Conservation (phyloP, 495 filamentous ascomycete species). For the Lindgomyces ingoldianus region DNA sequence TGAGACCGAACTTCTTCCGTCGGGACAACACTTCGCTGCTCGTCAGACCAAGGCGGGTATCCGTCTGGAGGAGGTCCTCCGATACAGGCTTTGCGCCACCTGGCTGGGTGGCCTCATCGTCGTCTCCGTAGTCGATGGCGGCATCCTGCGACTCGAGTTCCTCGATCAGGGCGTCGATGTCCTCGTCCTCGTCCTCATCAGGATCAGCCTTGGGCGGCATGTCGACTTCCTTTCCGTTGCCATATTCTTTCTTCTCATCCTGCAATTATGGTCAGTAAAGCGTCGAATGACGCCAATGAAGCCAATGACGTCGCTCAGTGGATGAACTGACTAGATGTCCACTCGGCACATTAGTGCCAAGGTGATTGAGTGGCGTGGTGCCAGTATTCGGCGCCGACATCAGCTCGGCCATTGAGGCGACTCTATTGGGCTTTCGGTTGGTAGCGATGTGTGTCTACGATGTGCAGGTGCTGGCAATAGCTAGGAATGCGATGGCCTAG, state of each 20-base stretch:
- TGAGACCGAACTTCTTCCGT: constrained; percentile 79
- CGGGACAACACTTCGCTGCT: constrained; percentile 65
- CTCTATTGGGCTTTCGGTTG: not conserved
- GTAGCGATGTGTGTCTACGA: constrained; percentile 15
- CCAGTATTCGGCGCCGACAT: constrained; percentile 25
- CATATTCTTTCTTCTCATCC: constrained; percentile 43
- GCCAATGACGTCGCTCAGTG: no score
- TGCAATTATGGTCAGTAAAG: not conserved
- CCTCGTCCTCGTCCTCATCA: constrained; percentile 68
- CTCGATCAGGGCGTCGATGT: constrained; percentile 79
- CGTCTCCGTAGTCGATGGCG: constrained; percentile 55
- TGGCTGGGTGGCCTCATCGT: constrained; percentile 56
- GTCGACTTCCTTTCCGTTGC: constrained; percentile 27
- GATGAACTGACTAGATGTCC: constrained; percentile 28
- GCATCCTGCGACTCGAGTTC: constrained; percentile 79
- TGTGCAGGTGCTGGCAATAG: constrained; percentile 1
- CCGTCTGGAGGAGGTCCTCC: constrained; percentile 70
- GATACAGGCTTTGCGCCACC: constrained; percentile 58
- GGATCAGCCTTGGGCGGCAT: constrained; percentile 51
- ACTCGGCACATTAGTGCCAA: constrained; percentile 34
- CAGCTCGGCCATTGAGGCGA: constrained; percentile 32
- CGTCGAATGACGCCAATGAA: not conserved
- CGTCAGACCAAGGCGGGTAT: constrained; percentile 69
- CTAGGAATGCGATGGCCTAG: not conserved
- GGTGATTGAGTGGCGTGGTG: constrained; percentile 34